Evolutionary conservation across 106 monocot genomes (phyloP).

Genomic region (Chionographis japonica): DNA sequence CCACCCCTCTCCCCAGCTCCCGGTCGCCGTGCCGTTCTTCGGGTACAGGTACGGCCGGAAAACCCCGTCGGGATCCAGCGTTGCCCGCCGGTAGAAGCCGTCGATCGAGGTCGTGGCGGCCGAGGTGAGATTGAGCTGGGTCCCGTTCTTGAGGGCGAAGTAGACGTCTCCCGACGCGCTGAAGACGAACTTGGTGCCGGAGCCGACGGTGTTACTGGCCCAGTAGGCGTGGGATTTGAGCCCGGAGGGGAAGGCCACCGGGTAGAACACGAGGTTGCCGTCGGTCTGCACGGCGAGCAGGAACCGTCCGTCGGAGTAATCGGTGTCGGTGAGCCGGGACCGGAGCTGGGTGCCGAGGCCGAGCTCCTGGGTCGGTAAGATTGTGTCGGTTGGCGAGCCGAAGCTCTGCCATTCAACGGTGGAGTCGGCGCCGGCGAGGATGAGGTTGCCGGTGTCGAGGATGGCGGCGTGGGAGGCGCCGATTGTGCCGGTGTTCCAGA

Average conservation of each 20-base stretch:
- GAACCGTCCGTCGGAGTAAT: constrained; percentile 19
- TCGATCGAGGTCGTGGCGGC: background rate
- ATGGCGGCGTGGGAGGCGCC: background rate
- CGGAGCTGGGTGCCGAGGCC: background rate
- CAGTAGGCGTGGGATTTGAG: constrained; percentile 1
- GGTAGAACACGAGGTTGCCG: constrained; percentile 12
- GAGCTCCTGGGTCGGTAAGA: constrained; percentile 13
- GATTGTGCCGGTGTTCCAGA: background rate
- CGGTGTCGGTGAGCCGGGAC: background rate
- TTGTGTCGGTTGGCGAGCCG: constrained; percentile 20
- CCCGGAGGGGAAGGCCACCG: background rate
- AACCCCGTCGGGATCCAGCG: constrained; percentile 13
- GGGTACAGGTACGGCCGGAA: constrained; percentile 11
- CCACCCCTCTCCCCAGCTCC: background rate
- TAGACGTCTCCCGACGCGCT: background rate
- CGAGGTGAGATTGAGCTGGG: background rate
- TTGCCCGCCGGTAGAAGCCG: constrained; percentile 2
- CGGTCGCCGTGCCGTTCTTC: background rate
- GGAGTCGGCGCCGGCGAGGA: background rate
- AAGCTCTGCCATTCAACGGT: constrained; percentile 17
- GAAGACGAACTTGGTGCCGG: background rate
- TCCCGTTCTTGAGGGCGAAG: background rate
- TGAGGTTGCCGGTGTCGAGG: constrained; percentile 10
- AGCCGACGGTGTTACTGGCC: background rate
- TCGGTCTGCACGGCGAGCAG: constrained; percentile 2